Conservation (phyloP, 2,329 filamentous ascomycete genomes). For the Magnaporthales sp. region DNA sequence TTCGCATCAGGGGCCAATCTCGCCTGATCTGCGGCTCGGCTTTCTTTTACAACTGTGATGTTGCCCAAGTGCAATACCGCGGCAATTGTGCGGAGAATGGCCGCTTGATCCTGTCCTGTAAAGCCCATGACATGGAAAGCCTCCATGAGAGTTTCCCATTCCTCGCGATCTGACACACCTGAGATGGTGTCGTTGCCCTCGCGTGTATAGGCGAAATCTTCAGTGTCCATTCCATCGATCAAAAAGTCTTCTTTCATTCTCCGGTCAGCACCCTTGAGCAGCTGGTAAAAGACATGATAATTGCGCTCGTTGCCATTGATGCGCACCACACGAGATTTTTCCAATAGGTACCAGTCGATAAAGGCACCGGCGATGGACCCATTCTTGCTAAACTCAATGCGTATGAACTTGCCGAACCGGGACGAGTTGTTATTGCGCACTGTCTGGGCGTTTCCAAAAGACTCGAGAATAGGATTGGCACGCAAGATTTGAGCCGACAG, state of each 20-base stretch:
- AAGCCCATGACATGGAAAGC: constrained; percentile 95
- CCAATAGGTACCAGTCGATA: constrained; percentile 96
- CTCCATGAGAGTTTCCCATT: constrained; percentile 86
- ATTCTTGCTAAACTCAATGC: constrained; percentile 83
- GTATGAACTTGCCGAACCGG: constrained; percentile 95
- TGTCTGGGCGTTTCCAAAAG: constrained; percentile 96
- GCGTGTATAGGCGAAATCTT: constrained; percentile 86
- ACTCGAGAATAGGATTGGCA: constrained; percentile 94
- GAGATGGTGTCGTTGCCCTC: constrained; percentile 86
- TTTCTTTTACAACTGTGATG: constrained; percentile 82
- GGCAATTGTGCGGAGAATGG: constrained; percentile 80
- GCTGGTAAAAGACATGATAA: constrained; percentile 96
- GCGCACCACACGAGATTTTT: constrained; percentile 94
- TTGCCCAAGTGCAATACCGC: constrained; percentile 92
- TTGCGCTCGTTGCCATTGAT: constrained; percentile 84
- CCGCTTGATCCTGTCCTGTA: constrained; percentile 69
- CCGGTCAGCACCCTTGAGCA: constrained; percentile 73
- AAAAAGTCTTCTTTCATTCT: constrained; percentile 69
- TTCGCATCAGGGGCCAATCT: constrained; percentile 68
- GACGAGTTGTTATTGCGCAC: constrained; percentile 98
- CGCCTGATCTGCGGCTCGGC: constrained; percentile 83
- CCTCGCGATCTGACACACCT: constrained; percentile 81
- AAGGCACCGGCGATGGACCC: constrained; percentile 92
- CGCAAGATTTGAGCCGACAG: constrained; percentile 93
- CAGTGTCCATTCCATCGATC: constrained; percentile 64